Conservation (phyloP, 1,284 basidiomycete species). For the Porogramme epimiltina region DNA sequence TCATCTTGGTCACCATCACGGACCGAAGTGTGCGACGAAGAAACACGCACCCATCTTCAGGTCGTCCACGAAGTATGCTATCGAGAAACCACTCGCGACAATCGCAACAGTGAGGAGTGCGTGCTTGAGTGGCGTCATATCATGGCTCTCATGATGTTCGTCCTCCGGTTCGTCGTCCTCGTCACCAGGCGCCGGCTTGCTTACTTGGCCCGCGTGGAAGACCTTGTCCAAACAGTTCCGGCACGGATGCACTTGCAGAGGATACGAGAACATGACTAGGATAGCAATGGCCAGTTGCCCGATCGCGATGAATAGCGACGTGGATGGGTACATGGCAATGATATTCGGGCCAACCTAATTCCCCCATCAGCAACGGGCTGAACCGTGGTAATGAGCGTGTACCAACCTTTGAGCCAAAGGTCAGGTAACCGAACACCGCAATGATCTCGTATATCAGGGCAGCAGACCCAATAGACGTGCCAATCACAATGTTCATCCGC, state of each 20-base stretch:
- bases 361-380: neutral
- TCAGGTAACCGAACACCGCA: slow-evolving; percentile 89
- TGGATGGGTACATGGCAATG: slow-evolving; percentile 95
- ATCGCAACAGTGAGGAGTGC: slow-evolving; percentile 74
- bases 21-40: neutral
- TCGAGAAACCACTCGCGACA: slow-evolving; percentile 68
- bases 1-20: neutral
- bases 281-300: slow-evolving; percentile 93
- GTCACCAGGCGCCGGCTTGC: slow-evolving; percentile 14
- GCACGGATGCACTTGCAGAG: slow-evolving; percentile 92
- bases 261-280: slow-evolving; percentile 90
- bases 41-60: slow-evolving; percentile 73
- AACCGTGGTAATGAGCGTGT: neutral
- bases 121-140: slow-evolving; percentile 79
- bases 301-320: slow-evolving; percentile 88
- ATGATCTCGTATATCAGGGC: slow-evolving; percentile 83
- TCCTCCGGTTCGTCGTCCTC: slow-evolving; percentile 49
- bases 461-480: slow-evolving; percentile 82
- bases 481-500: slow-evolving; percentile 88
- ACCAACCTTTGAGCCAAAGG: slow-evolving; percentile 84
- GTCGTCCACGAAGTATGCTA: slow-evolving; percentile 85
- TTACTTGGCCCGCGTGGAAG: slow-evolving; percentile 51
- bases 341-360: slow-evolving; percentile 86
- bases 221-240: slow-evolving; percentile 93
- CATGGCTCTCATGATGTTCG: slow-evolving; percentile 55